Base-by-base conservation (phyloP, 345 rosid genomes). In the Moringa oleifera region DNA sequence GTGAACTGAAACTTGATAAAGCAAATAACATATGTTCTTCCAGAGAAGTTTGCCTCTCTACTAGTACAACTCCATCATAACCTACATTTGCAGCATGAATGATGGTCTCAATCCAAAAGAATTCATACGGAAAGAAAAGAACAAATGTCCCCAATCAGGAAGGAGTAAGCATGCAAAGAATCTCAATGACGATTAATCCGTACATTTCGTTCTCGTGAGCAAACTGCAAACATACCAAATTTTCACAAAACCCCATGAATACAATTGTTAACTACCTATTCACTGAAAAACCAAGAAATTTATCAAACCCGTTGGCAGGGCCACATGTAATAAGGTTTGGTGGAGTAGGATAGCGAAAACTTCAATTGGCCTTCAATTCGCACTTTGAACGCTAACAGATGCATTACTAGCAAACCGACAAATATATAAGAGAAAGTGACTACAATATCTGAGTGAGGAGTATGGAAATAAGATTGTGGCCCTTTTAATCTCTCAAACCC, bases 11-110 rank as follows among this genome's bases (percentile, higher is more conserved):
- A 3, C 8, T 28, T 28, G 8, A 8, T 8, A 28, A 8, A 28
- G n/a, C n/a, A 28, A 28, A 3, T 28, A 28, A 28, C 3, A 28
- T 28, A 78, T 25, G 57, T 77, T 60, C 25, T 71, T n/a, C n/a
- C 76, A 63, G 98, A 95, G 45, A 95, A 85, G 63, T 77, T 83
- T 64, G 84, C 73, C 74, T 72, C 81, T 65, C 4, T 55, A 68
- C 99, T 91, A 58, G 23, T n/a, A 53, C 17, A 25, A 21, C 10
- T n/a, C n/a, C n/a, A 66, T 50, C 59, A 76, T 25, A 21, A 67
- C 20, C 46, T 20, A 25, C 45, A 62, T 7, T 54, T 58, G 50
- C 69, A 66, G 19, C 36, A 63, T 53, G 46, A 64, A 25, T 36
- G 33, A 51, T 55, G 16, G 20, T 50, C 19, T 41, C 21, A 59